Base-by-base conservation (phyloP, 768 basidiomycete genomes). In the Calocera cornea region DNA sequence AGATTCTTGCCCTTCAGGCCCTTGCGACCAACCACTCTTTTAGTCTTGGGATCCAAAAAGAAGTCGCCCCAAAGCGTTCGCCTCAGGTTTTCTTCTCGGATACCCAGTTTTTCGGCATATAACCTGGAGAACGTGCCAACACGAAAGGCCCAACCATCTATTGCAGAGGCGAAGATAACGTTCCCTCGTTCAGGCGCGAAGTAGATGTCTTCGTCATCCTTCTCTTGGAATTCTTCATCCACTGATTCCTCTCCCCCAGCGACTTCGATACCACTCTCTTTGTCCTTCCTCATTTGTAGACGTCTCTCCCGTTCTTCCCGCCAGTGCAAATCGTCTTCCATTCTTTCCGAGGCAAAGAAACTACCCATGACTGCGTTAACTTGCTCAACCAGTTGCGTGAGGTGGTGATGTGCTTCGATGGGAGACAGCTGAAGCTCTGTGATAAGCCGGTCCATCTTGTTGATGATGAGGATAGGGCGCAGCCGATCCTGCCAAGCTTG, bases 301-400 rank as follows among this genome's bases (percentile, higher is more conserved):
- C 94, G 84, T 24, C 86, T 83, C 72, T 97, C 92, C 33, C 90
- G 86, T 70, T 92, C 92, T 79, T 98, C 95, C 70, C 89, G 81
- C 92, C 97, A 97, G 16, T 92, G 82, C 24, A 93, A 77, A 77
- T 98, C 95, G 69, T 97, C 94, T 70, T 95, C 94, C 94, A 98
- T 97, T 19, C 97, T 81, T 69, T 97, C 95, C 1, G 89, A 84
- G 2, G 95, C 93, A 73, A 94, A 98, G 76, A 97, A 95, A 67
- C 86, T 85, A 0, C 97, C 97, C 93, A 98, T 95, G 64, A 98
- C 92, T 0, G 94, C 97, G 73, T 98, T 99, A 29, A 97, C 95
- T 73, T 97, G 92, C 75, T 98, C 95, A 65, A 99, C 92, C 16
- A 97, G 81, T 40, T 92, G 88, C 5, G 86, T 80, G n/a, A 99